These are phyloP conservation scores for Globisporangium carolinianum DNA, from an alignment of 352 stramenopile genomes.

Conservation along the genomic window DNA sequence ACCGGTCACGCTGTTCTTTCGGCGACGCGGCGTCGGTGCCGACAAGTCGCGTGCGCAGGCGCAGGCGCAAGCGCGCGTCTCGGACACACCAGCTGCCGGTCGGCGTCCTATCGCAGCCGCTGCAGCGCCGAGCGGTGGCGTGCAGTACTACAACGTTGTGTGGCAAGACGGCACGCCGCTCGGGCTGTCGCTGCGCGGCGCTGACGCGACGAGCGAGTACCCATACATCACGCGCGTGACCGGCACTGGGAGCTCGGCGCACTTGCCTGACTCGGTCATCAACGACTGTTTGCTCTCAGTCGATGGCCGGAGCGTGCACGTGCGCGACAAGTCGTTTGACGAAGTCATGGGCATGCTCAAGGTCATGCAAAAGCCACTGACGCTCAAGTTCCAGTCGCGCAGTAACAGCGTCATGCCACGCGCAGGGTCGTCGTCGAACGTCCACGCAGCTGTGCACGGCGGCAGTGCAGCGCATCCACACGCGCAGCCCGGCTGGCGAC, in stretches of 20 bases:
- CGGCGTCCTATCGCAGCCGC: conserved; percentile 10
- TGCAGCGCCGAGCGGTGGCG: conserved; percentile 19
- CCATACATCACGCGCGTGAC: conserved; percentile 85
- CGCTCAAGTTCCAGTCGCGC: conserved; percentile 74
- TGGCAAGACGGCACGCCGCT: conserved; percentile 75
- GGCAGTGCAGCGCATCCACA: conserved; percentile 22
- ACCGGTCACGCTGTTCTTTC: conserved; percentile 75
- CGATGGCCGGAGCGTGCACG: conserved; percentile 72
- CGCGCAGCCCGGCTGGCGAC: conserved; percentile 54
- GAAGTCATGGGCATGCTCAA: conserved; percentile 86
- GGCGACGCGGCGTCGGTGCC: conserved; percentile 20
- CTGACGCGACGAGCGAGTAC: conserved; percentile 68
- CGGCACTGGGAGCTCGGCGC: conserved; percentile 68
- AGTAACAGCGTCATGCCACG: conserved; percentile 7
- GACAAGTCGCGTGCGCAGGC: conserved; percentile 14
- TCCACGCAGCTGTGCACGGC: conserved; percentile 12
- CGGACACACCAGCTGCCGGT: conserved; percentile 34
- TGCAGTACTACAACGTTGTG: conserved; percentile 79
- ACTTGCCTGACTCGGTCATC: conserved; percentile 67
- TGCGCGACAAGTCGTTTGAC: conserved; percentile 79
- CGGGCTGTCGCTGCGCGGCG: conserved; percentile 67
- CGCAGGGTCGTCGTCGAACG: conserved; percentile 13
- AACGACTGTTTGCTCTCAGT: conserved; percentile 77
- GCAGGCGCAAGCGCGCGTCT: conserved; percentile 17
- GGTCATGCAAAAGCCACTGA: conserved; percentile 82